Base-by-base conservation (phyloP, 2,329 filamentous ascomycete species). In the Penicillium griseofulvum region DNA sequence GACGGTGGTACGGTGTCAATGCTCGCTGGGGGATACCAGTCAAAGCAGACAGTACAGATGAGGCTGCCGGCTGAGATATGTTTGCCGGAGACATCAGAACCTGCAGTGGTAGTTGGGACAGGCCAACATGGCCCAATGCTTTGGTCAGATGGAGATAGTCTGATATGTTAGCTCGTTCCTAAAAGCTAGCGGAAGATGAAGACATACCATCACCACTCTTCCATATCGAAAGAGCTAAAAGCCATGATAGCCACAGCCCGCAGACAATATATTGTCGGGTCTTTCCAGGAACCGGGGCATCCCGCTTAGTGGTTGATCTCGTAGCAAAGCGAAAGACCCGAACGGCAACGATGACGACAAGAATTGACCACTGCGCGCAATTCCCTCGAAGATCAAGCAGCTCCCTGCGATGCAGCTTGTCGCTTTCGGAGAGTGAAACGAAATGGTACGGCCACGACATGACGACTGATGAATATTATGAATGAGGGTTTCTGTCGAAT, bases 61-160 rank as follows among this genome's bases (percentile, higher is more conserved):
- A 64, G 8, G 70, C 61, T 5, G 77, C 72, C 8, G 79, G 76
- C 50, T 79, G 78, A 16, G 80, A 67, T 33, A 71, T 59, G 42
- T 74, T 72, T 29, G 69, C 67, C 22, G 75, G 69, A 7, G 76
- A 71, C 55, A 87, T 77, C 7, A 86, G 74, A 54, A 85, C 83
- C 52, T 86, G 83, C 2, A 86, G 67, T 1, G 84, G 84, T 1
- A 84, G 67, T 61, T 87, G 84, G 9, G 83, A 85, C 6, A 83
- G 76, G 22, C 76, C 82, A 47, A 86, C 76, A 44, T 83, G 82
- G 17, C 81, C 84, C 50, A 87, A 77, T 5, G 83, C 79, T 70
- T 85, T 86, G 24, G 84, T 86, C 24, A 87, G 71, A 67, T 87
- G 84, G 29, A 86, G 74, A 54, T 86, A 87, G 68, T 87, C 84